Percentiles rank a stretch among this genome's conserved stretches.
These are phyloP conservation scores for Rhinocladiella similis DNA, from an alignment of 2,329 filamentous ascomycete genomes.

Conservation along the genomic window DNA sequence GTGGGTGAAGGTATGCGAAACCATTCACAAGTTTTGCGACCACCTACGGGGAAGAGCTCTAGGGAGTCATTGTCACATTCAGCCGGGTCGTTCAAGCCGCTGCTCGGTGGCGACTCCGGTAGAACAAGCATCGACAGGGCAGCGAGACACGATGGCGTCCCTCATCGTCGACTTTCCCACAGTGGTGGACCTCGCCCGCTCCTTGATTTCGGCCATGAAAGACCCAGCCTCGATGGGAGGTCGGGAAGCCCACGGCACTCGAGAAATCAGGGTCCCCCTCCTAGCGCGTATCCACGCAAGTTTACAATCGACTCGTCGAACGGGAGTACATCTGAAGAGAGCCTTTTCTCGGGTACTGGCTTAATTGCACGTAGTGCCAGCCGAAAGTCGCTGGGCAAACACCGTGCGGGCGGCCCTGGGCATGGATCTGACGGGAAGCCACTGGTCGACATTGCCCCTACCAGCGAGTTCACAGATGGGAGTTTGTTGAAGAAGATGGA, in stretches of 20 bases:
- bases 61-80: conserved; percentile 59
- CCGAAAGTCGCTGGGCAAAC: conserved; percentile 18
- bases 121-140: conserved; percentile 1
- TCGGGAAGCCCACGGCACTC: conserved; percentile 3
- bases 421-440: conserved; percentile 33
- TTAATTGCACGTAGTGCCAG: conserved; percentile 26
- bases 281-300: conserved; percentile 14
- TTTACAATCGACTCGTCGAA: conserved; percentile 6
- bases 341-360: conserved; percentile 26
- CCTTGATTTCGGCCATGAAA: conserved; percentile 14
- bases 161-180: conserved; percentile 11
- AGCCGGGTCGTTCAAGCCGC: conserved; percentile 66
- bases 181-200: conserved; percentile 12
- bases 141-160: neutral
- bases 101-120: conserved; percentile 59
- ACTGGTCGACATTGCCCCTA: conserved; percentile 43
- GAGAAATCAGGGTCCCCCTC: conserved; percentile 2
- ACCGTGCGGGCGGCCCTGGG: conserved; percentile 17
- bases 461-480: conserved; percentile 46
- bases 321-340: conserved; percentile 3
- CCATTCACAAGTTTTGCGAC: neutral
- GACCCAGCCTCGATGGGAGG: conserved; percentile 7
- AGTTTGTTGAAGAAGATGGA: conserved; percentile 44
- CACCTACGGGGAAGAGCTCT: conserved; percentile 30
- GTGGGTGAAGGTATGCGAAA: conserved; percentile 57